Evolutionary conservation across 2,329 filamentous ascomycete genomes (phyloP).

Genomic region (Fusarium austroafricanum): DNA sequence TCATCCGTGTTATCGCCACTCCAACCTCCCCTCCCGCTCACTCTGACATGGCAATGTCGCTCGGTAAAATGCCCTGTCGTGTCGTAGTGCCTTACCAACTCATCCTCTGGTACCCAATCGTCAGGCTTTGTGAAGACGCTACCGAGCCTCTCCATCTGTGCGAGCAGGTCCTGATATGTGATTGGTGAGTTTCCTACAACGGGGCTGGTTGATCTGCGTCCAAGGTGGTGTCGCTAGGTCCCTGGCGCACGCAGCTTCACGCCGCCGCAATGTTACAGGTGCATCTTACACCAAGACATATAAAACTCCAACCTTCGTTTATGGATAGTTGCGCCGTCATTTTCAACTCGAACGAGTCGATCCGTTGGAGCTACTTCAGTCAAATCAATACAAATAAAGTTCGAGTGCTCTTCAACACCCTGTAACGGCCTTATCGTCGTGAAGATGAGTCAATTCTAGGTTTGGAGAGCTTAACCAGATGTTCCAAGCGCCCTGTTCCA

Average conservation of each 20-base stretch:
- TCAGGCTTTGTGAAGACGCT: conserved; percentile 36
- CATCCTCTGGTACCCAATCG: conserved; percentile 34
- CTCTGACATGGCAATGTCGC: conserved; percentile 23
- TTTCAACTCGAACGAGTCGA: neutral
- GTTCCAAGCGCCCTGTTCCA: neutral
- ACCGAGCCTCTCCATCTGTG: conserved; percentile 17
- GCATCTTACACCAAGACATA: conserved; percentile 11
- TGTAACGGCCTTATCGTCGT: neutral
- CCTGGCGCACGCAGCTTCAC: conserved; percentile 35
- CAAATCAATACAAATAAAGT: neutral
- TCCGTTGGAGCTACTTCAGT: neutral
- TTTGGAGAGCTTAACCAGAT: neutral
- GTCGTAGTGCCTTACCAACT: conserved; percentile 27
- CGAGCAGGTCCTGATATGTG: conserved; percentile 8
- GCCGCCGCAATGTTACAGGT: conserved; percentile 22
- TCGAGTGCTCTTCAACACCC: neutral
- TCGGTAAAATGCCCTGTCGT: conserved; percentile 11
- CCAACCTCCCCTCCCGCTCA: conserved; percentile 14
- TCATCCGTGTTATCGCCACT: conserved; percentile 21
- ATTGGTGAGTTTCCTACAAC: conserved; percentile 20
- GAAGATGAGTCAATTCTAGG: conserved; percentile 34
- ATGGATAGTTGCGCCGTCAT: neutral
- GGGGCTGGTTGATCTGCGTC: conserved; percentile 3
- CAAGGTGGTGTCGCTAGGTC: conserved; percentile 36
- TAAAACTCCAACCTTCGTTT: neutral